Base-by-base conservation (phyloP, 2,329 filamentous ascomycete genomes). In the Penicillium italicum region DNA sequence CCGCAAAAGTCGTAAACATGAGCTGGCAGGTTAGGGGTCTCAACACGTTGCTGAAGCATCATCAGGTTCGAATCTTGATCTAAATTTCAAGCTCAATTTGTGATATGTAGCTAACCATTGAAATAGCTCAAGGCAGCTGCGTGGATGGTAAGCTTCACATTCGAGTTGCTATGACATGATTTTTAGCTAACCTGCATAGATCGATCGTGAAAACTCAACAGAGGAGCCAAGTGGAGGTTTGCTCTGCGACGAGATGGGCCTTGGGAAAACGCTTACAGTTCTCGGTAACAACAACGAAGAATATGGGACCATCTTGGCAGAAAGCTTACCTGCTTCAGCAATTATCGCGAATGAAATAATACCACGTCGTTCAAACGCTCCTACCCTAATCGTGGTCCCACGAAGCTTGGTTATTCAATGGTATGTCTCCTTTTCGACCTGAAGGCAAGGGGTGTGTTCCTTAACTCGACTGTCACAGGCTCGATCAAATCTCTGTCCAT, bases 211-310 rank as follows among this genome's bases (percentile, higher is more conserved):
- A 44, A 62, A 54, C 7, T 61, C 62, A 2, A 7, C 1, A 0
- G 18, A 12, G 6, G 12, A n/a, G 11, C 71, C 73, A 1, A 56
- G 48, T 16, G 75, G 74, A 6, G 74, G 75, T 0, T 62, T 77
- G 18, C 63, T 75, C 1, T 73, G 71, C 30, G 74, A 77, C 49
- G 66, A 69, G 10, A 76, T 76, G 74, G 74, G 75, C 0, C 70
- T 76, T 28, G 75, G 74, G 1, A 77, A 76, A 56, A 75, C 73
- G 0, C 65, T 74, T 3, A 69, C 72, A 50, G 66, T 69, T 37
- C 64, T 76, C 38, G 66, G 68, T 72, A 63, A 36, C 33, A 63
- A 36, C 33, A 51, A 28, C 31, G 1, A n/a, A 20, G 4, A 18
- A 42, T 22, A 7, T 38, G 36, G 2, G 2, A 11, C 2, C n/a